Evolutionary conservation across 225 moss, liverwort and hornwort genomes (phyloP), one percentile per base, ranked within the genome.

Genomic region (Polytrichum commune): DNA sequence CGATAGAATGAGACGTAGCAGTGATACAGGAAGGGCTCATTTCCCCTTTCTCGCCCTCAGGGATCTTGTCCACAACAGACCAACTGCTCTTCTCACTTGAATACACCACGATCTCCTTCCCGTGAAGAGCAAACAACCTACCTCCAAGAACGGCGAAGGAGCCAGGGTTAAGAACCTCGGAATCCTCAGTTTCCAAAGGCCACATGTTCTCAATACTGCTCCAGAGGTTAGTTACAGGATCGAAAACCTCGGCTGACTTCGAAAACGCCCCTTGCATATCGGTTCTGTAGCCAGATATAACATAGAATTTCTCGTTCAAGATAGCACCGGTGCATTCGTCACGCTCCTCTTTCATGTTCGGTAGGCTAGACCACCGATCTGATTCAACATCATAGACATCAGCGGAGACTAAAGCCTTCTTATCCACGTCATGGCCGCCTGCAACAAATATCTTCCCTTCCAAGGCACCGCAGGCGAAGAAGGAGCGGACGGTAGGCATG

Each of bases 371-470:
- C 97, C 97, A 97, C 22, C 76, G 27, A 7, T 90, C 64, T 13
- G 75, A 80, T n/a, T 79, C 88, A 0, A 87, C 78, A 26, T 76
- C 70, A 22, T 89, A 97, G 0, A 88, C 85, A 16, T 92, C 97
- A 0, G 92, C 94, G 0, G 92, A 75, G 13, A 88, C 63, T 0
- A 97, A 72, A 7, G 91, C 94, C 27, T 94, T 92, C 74, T 97
- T 97, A 84, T 85, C 91, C 9, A 68, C 75, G 25, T 97, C 94
- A 66, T 97, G 97, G 0, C 97, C 97, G 0, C 97, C 97, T 0
- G 94, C 94, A 2, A 97, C 86, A 9, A 75, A 70, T 1, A 97
- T 73, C 28, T 73, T 77, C 0, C 71, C 73, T 5, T 79, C 90
- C 7, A 85, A 28, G 0, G 75, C 85, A 0, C 83, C 94, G 46